Percentiles rank a stretch among this genome's conserved stretches.
These are phyloP conservation scores for Monosporascus sp. DNA, from an alignment of 2,329 filamentous ascomycete species.

Conservation along the genomic window DNA sequence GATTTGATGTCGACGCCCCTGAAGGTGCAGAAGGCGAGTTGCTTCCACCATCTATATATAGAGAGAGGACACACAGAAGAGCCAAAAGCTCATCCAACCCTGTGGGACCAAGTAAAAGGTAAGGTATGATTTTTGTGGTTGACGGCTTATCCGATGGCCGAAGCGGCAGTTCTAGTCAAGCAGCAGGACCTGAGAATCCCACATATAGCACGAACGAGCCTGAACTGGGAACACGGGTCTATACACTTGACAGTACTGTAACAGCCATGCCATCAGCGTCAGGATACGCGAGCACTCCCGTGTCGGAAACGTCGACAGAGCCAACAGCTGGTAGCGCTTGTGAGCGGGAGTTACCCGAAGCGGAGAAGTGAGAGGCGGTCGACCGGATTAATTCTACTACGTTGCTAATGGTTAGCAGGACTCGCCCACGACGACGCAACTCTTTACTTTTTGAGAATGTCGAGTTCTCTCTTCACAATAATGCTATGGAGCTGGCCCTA, in stretches of 20 bases:
- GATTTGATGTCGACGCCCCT: slow-evolving; percentile 14
- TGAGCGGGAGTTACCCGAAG: no score
- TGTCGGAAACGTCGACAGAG: no score
- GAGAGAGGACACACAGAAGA: background rate
- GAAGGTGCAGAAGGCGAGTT: background rate
- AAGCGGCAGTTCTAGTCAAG: background rate
- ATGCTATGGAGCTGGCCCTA: slow-evolving; percentile 4
- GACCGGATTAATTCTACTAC: no score
- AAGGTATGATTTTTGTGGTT: background rate
- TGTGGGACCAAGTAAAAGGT: background rate
- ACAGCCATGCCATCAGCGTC: no score
- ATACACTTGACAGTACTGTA: background rate
- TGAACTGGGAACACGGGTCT: background rate
- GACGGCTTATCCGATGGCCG: background rate
- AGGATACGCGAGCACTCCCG: no score
- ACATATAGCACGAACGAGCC: background rate
- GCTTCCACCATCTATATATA: background rate
- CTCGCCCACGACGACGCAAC: slow-evolving; percentile 3
- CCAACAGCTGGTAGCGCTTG: no score
- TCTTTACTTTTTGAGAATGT: slow-evolving; percentile 19
- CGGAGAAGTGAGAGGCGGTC: no score
- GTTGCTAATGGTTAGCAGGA: slow-evolving; percentile 1
- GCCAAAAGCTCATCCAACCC: background rate
- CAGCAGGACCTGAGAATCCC: background rate
- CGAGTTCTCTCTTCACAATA: slow-evolving; percentile 16